phyloP scores from a whole-genome alignment of 1,284 basidiomycete species.

The Kwoniella shivajii region DNA sequence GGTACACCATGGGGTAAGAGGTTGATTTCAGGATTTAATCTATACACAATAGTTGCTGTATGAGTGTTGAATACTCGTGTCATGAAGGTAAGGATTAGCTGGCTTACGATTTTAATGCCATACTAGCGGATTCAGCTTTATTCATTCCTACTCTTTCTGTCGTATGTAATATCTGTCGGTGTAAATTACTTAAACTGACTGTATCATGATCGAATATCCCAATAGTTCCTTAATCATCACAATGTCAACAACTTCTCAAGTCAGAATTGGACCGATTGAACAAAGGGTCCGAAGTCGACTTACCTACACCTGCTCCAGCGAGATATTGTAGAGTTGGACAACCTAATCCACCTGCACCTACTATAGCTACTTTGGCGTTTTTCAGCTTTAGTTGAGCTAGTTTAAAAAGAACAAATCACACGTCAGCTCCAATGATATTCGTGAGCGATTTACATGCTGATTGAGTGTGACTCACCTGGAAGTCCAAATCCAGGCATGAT shows the following conservation, averaged over 20 bases:
- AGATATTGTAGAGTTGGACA: constrained; percentile 95
- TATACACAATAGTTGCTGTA: constrained; percentile 42
- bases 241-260: background rate
- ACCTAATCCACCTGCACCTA: constrained; percentile 94
- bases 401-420: background rate
- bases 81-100: background rate
- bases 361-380: constrained; percentile 74
- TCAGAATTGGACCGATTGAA: background rate
- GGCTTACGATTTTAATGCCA: constrained; percentile 64
- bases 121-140: constrained; percentile 81
- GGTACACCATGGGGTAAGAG: constrained; percentile 62
- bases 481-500: constrained; percentile 88
- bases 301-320: constrained; percentile 86
- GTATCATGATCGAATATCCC: constrained; percentile 88
- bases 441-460: too few species aligned
- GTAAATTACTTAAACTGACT: constrained; percentile 90
- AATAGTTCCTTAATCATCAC: constrained; percentile 54
- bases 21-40: constrained; percentile 68
- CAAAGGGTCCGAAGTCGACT: constrained; percentile 27
- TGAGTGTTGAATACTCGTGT: background rate
- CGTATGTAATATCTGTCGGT: constrained; percentile 88
- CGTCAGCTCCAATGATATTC: too few species aligned
- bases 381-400: constrained; percentile 84
- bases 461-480: constrained; percentile 59
- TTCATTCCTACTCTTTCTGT: constrained; percentile 75